Evolutionary conservation across 2,329 filamentous ascomycete genomes (phyloP).

Genomic region (Xylariaceae sp.): DNA sequence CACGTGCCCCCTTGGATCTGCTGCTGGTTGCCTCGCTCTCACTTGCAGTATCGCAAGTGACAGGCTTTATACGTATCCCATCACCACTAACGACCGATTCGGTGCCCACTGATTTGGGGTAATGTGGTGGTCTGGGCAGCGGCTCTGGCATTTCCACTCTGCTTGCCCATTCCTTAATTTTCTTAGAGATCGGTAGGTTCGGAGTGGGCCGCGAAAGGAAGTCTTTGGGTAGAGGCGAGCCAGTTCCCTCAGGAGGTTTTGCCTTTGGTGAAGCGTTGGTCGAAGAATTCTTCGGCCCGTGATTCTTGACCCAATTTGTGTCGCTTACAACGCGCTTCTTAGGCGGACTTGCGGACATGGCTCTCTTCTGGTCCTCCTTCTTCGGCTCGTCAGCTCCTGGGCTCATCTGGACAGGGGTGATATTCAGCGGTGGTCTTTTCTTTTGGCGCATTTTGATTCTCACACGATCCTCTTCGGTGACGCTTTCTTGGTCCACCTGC

Average conservation of each 20-base stretch:
- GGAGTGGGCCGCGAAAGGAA: slow-evolving; percentile 49
- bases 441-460: slow-evolving; percentile 51
- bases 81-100: slow-evolving; percentile 35
- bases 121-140: slow-evolving; percentile 34
- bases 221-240: slow-evolving; percentile 49
- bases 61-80: slow-evolving; percentile 37
- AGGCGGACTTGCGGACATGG: slow-evolving; percentile 56
- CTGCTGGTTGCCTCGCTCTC: slow-evolving; percentile 21
- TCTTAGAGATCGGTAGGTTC: slow-evolving; percentile 52
- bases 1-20: slow-evolving; percentile 21
- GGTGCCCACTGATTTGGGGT: slow-evolving; percentile 34
- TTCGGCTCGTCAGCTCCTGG: slow-evolving; percentile 28
- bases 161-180: slow-evolving; percentile 57
- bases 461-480: slow-evolving; percentile 55
- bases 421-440: slow-evolving; percentile 33
- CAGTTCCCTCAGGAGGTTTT: slow-evolving; percentile 32
- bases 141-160: slow-evolving; percentile 47
- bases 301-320: slow-evolving; percentile 73
- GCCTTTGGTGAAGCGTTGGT: slow-evolving; percentile 37
- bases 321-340: slow-evolving; percentile 93
- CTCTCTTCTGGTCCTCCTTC: slow-evolving; percentile 33
- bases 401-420: slow-evolving; percentile 27
- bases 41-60: slow-evolving; percentile 20
- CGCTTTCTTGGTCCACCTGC: slow-evolving; percentile 53
- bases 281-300: slow-evolving; percentile 45